A percentile compares a stretch with the other conserved stretches of the same genome.
Conservation (phyloP, 2,329 filamentous ascomycete genomes). For the Phaeomoniella chlamydospora region DNA sequence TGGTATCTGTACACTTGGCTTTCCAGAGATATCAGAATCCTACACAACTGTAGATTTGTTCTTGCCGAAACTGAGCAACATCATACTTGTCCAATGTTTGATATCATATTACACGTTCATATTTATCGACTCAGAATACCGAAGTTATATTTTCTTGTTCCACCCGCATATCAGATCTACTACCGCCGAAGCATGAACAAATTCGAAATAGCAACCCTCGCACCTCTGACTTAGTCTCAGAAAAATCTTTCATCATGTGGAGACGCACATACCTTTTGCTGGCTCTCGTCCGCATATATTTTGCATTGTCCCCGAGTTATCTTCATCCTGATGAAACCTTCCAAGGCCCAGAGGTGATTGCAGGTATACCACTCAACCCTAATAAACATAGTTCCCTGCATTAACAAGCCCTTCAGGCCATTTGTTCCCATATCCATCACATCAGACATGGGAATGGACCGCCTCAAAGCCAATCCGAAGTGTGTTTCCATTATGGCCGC, state of each 20-base stretch:
- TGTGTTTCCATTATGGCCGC: slow-evolving; percentile 89
- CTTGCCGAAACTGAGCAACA: too few species aligned
- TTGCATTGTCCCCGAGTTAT: slow-evolving; percentile 88
- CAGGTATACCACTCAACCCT: slow-evolving; percentile 47
- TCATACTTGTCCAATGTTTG: too few species aligned
- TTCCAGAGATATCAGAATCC: too few species aligned
- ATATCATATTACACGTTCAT: too few species aligned
- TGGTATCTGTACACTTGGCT: too few species aligned
- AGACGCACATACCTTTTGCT: slow-evolving; percentile 76
- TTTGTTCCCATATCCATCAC: slow-evolving; percentile 82
- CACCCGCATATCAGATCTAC: too few species aligned
- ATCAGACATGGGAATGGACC: slow-evolving; percentile 92
- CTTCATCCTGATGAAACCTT: slow-evolving; percentile 98
- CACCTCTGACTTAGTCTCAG: too few species aligned
- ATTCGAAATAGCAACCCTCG: too few species aligned
- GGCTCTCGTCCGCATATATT: slow-evolving; percentile 77
- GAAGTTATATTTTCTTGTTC: too few species aligned
- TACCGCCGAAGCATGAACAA: too few species aligned
- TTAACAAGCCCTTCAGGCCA: slow-evolving; percentile 48
- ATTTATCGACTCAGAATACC: too few species aligned
- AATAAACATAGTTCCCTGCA: not conserved
- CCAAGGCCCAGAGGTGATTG: slow-evolving; percentile 92
- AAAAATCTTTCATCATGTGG: slow-evolving; percentile 79
- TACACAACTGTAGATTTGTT: too few species aligned
- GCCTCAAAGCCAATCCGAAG: slow-evolving; percentile 79